These are phyloP conservation scores for Sisymbrium altissimum DNA, from an alignment of 345 rosid genomes.

Conservation along the genomic window DNA sequence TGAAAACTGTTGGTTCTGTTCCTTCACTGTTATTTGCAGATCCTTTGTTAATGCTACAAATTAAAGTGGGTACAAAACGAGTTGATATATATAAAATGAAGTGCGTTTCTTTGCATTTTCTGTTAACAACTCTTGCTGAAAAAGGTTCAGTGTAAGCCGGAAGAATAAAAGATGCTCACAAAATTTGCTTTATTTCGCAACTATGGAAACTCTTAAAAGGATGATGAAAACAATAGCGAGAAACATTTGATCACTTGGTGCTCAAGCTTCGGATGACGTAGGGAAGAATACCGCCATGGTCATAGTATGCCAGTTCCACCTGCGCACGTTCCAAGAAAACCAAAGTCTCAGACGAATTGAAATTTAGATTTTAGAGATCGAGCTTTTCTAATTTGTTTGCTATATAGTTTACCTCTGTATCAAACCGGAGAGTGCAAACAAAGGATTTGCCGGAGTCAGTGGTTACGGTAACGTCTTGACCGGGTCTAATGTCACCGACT, in stretches of 20 bases:
- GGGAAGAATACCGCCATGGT: slow-evolving; percentile 80
- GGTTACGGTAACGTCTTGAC: slow-evolving; percentile 68
- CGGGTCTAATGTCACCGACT: slow-evolving; percentile 69
- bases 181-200: slow-evolving; percentile 26
- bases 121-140: neutral
- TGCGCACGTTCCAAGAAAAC: slow-evolving; percentile 23
- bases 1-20: neutral
- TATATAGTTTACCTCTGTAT: slow-evolving; percentile 62
- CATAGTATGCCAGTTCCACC: slow-evolving; percentile 75
- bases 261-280: slow-evolving; percentile 56
- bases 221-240: neutral
- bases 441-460: slow-evolving; percentile 69
- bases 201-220: neutral
- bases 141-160: slow-evolving; percentile 2
- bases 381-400: neutral
- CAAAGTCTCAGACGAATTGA: slow-evolving; percentile 1
- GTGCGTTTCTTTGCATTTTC: neutral
- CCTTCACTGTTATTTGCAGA: neutral
- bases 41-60: neutral
- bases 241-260: slow-evolving; percentile 30
- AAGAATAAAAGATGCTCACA: slow-evolving; percentile 8
- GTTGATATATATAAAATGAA: neutral
- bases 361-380: neutral
- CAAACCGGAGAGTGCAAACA: slow-evolving; percentile 66
- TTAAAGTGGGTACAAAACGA: neutral